Percentiles rank a stretch among this genome's conserved stretches.
phyloP scores from a whole-genome alignment of 257 asterid species.

The Solanum bukasovii region DNA sequence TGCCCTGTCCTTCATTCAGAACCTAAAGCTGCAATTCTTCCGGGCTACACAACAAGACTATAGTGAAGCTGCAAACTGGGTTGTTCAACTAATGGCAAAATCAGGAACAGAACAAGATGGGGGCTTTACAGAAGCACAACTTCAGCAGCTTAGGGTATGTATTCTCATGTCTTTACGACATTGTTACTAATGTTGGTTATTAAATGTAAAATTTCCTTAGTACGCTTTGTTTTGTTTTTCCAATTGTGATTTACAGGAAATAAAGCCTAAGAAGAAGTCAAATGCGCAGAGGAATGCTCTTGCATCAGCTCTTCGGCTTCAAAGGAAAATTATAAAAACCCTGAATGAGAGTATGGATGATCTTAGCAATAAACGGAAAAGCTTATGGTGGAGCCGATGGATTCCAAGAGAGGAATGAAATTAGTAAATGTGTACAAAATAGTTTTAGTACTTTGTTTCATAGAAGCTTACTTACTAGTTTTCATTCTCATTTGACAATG shows the following conservation, averaged over 20 bases:
- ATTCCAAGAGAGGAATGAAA: constrained; percentile 74
- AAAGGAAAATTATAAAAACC: constrained; percentile 58
- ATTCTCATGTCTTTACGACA: not conserved
- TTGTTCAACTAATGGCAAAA: constrained; percentile 73
- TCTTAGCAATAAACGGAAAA: constrained; percentile 48
- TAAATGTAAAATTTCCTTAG: not conserved
- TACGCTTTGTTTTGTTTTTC: not conserved
- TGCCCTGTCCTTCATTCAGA: constrained; percentile 85
- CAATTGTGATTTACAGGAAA: constrained; percentile 41
- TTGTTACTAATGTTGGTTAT: not conserved
- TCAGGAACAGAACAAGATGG: constrained; percentile 85
- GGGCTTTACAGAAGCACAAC: constrained; percentile 96
- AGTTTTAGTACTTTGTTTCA: not conserved
- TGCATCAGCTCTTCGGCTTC: constrained; percentile 71
- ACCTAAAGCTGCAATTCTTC: constrained; percentile 53
- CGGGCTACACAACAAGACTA: constrained; percentile 89
- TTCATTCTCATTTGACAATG: not conserved
- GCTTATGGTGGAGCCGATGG: constrained; percentile 91
- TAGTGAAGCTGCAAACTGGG: constrained; percentile 75
- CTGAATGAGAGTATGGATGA: constrained; percentile 61
- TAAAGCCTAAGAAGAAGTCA: constrained; percentile 56
- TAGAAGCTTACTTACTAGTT: not conserved
- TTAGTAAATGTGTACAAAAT: constrained; percentile 28
- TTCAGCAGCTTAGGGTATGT: constrained; percentile 68
- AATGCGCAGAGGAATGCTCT: constrained; percentile 66